phyloP scores from a whole-genome alignment of 202 grass and related monocot genomes.

The Panicum virgatum region DNA sequence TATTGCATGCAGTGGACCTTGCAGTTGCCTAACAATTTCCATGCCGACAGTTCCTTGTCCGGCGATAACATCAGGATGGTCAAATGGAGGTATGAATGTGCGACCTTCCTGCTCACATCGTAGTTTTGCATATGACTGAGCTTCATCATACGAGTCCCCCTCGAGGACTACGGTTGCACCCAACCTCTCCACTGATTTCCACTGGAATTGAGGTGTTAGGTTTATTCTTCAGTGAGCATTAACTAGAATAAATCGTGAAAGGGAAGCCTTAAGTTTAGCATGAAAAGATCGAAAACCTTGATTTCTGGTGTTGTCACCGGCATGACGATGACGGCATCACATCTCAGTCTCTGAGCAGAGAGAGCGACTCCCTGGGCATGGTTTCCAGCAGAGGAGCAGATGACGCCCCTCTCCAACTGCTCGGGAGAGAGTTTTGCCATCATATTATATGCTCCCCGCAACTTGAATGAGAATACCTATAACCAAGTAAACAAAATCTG shows the following conservation, averaged over 20 bases:
- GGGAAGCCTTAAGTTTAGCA: neutral
- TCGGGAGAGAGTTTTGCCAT: constrained; percentile 81
- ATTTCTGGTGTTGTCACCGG: constrained; percentile 96
- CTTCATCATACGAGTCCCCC: constrained; percentile 91
- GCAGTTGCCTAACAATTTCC: constrained; percentile 88
- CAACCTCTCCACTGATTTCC: constrained; percentile 82
- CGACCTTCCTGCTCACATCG: constrained; percentile 73
- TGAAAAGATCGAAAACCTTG: constrained; percentile 55
- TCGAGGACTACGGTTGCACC: constrained; percentile 87
- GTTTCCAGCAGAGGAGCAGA: constrained; percentile 98
- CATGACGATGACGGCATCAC: constrained; percentile 97
- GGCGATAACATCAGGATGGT: constrained; percentile 88
- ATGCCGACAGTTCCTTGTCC: constrained; percentile 97
- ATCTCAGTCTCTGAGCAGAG: constrained; percentile 70
- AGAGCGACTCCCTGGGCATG: constrained; percentile 99
- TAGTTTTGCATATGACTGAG: constrained; percentile 81
- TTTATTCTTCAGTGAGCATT: constrained; percentile 16
- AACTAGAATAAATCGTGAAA: neutral
- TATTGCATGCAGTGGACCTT: constrained; percentile 92
- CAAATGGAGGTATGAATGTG: constrained; percentile 95
- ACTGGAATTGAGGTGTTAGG: constrained; percentile 51
- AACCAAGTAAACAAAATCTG: constrained; percentile 14
- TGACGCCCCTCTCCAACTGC: constrained; percentile 81
- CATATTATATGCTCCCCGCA: constrained; percentile 98
- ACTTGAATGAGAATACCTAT: constrained; percentile 98